Evolutionary conservation across 1,139 yeast species (phyloP), one percentile per base, ranked within the genome.

Genomic region (Meyerozyma sp.): DNA sequence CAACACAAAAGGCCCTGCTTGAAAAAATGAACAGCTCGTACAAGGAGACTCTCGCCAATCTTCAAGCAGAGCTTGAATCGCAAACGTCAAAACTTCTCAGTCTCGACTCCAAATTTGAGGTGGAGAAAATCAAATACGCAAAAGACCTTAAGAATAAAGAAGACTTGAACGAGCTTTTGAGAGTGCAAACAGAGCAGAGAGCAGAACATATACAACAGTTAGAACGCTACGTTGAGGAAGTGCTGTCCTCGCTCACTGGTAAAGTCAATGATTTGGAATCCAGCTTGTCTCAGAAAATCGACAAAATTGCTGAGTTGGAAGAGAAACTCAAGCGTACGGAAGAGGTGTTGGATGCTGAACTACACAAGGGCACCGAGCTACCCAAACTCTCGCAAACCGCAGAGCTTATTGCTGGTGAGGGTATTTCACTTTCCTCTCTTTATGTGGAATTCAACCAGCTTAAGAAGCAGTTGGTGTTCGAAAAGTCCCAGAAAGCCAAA

Each of bases 401-500:
- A 4, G 66, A 69, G n/a, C 44, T 66, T 21, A 66, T 79, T 40
- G 76, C 82, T 40, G 67, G 76, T 11, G 68, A 72, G 38, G 82
- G 84, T 7, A 72, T 84, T 27, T 83, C 94, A 0, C 66, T 87
- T 41, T 81, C 87, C 8, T 77, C 87, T 40, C 66, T 86, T 30
- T 81, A 84, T 52, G 64, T 89, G 1, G 95, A 88, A 54, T 80
- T 81, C 56, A 78, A 76, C 42, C 66, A 77, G 46, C 64, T 89
- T 44, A 84, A 81, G 61, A 83, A 79, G 50, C 84, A 85, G 52
- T 65, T 89, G 38, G 75, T 80, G 6, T 75, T 81, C 45, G 96
- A 89, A 58, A 77, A 81, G 52, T 74, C 82, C 28, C 84, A 86
- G 46, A 90, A 87, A 55, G 82, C 80, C 46, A 75, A 78, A 45